Base-by-base conservation (phyloP, 2,329 filamentous ascomycete species). In the Phialophora expanda region DNA sequence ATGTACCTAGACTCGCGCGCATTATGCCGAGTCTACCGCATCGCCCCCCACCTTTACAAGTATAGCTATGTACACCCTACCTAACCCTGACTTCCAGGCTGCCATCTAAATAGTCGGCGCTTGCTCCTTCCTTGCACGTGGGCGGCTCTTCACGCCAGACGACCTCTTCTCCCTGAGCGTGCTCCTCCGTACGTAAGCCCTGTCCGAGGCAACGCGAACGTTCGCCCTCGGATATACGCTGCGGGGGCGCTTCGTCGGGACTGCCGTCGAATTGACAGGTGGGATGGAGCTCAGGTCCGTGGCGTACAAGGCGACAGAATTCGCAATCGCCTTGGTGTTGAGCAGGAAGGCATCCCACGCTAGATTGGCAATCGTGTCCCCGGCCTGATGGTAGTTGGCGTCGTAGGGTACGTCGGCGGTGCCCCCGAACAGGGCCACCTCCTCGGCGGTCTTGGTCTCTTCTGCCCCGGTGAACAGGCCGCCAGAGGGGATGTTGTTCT, bases 401-500 rank as follows among this genome's bases (percentile, higher is more conserved):
- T 88, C 85, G 70, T 83, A 86, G 38, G 80, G 76, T n/a, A 81
- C 77, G 48, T 83, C 90, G 0, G 87, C 88, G 67, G 82, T 80
- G 44, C 91, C 91, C n/a, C 91, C 90, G 75, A 92, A 94, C 78
- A 87, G 78, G 48, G 79, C 80, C 1, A 78, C 85, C 74, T 93
- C 89, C 38, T 87, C 83, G 57, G 83, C 78, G 0, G 89, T 92
- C 85, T 93, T 93, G 78, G 91, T 76, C 12, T 85, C 89, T 77
- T 93, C 90, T 1, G 91, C 91, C 46, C 91, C 91, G 1, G 90
- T 92, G 62, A 90, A 90, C 67, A 93, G 86, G 32, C 91, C 91
- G 26, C 91, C 90, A 0, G 86, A 86, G 0, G 91, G 89, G 50
- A 93, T 92, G 2, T 89, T 89, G 63, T 86, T 83, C 41, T 86